Conservation (phyloP, 495 filamentous ascomycete genomes). For the Cenococcum geophilum region DNA sequence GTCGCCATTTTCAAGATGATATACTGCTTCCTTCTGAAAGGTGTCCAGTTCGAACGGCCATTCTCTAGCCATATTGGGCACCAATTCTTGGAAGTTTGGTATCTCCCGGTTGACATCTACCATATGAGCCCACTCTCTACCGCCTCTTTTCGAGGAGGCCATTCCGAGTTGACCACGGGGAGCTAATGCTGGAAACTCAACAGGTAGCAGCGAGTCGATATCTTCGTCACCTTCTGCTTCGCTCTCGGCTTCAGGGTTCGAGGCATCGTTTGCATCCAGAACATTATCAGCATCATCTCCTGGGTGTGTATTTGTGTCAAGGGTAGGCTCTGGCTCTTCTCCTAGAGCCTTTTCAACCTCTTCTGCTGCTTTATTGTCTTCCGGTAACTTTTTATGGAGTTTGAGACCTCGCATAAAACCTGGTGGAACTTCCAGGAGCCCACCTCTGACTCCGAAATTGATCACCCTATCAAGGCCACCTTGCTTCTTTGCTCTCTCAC, state of each 20-base stretch:
- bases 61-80: constrained; percentile 90
- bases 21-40: constrained; percentile 97
- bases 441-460: constrained; percentile 67
- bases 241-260: constrained; percentile 32
- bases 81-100: constrained; percentile 82
- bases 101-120: constrained; percentile 90
- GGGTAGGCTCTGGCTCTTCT: constrained; percentile 52
- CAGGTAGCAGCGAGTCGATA: constrained; percentile 82
- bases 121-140: constrained; percentile 94
- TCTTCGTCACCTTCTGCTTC: constrained; percentile 61
- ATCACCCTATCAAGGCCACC: constrained; percentile 69
- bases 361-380: constrained; percentile 53
- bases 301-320: constrained; percentile 43
- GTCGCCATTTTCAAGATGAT: constrained; percentile 92
- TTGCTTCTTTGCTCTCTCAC: constrained; percentile 37
- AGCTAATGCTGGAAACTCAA: constrained; percentile 89
- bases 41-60: constrained; percentile 98
- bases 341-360: constrained; percentile 70
- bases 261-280: constrained; percentile 14
- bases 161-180: constrained; percentile 71
- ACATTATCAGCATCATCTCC: constrained; percentile 39
- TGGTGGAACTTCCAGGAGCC: constrained; percentile 74
- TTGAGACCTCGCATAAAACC: constrained; percentile 75
- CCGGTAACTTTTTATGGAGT: constrained; percentile 57
- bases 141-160: constrained; percentile 63